Evolutionary conservation across 164 flowering plant species (phyloP).

Genomic region (Saururus chinensis): DNA sequence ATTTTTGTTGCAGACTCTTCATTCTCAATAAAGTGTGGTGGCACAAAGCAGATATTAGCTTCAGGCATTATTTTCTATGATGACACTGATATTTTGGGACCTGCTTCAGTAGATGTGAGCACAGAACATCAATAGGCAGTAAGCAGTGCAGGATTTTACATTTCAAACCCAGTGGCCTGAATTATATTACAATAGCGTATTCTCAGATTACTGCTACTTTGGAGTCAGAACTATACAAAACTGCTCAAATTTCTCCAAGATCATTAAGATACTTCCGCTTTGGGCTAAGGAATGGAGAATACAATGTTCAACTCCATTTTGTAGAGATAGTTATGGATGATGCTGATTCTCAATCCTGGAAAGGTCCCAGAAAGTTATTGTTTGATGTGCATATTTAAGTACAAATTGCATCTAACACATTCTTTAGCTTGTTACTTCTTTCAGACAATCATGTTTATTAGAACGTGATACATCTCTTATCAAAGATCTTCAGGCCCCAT

Average conservation of each 20-base stretch:
- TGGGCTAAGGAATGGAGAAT: conserved; percentile 32
- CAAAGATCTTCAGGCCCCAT: too few relatives aligned
- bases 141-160: conserved; percentile 32
- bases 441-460: too few relatives aligned
- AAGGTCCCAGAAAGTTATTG: conserved; percentile 42
- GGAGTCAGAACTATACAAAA: conserved; percentile 41
- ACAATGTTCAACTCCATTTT: conserved; percentile 41
- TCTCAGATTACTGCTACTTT: conserved; percentile 32
- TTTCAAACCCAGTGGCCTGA: conserved; percentile 34
- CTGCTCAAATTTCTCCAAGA: conserved; percentile 38
- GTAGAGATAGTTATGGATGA: conserved; percentile 41
- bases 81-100: conserved; percentile 26
- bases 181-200: conserved; percentile 17
- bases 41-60: conserved; percentile 21
- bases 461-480: too few relatives aligned
- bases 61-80: conserved; percentile 24
- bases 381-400: conserved; percentile 55
- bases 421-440: too few relatives aligned
- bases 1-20: conserved; percentile 11
- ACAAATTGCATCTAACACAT: neutral
- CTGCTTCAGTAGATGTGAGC: conserved; percentile 29
- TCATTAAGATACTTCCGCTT: conserved; percentile 45
- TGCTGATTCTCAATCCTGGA: conserved; percentile 24
- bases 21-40: conserved; percentile 43
- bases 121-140: conserved; percentile 28